phyloP scores from a whole-genome alignment of 1,284 basidiomycete species.

The Apiotrichum gamsii region DNA sequence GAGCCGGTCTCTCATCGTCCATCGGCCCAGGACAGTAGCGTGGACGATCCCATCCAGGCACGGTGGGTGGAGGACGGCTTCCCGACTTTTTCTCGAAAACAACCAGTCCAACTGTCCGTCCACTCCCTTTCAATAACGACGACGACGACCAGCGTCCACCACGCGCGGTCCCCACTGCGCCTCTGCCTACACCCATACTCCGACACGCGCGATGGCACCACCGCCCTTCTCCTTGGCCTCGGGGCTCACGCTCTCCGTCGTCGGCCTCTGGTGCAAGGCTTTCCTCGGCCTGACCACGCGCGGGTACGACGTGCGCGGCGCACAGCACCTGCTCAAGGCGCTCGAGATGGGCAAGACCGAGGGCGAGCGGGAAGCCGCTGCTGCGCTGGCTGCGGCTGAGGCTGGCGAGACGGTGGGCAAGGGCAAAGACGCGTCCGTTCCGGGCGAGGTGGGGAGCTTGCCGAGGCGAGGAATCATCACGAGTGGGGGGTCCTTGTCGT shows the following conservation, averaged over 20 bases:
- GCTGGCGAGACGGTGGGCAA: not conserved
- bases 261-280: constrained; percentile 69
- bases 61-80: no score
- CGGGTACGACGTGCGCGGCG: constrained; percentile 60
- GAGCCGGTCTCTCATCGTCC: no score
- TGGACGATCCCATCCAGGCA: no score
- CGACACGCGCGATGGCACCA: constrained; percentile 1
- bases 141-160: no score
- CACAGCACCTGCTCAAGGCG: constrained; percentile 59
- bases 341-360: constrained; percentile 45
- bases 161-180: no score
- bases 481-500: no score
- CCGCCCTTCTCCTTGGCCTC: constrained; percentile 28
- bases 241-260: constrained; percentile 31
- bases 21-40: no score
- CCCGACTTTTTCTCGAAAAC: no score
- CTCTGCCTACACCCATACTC: no score
- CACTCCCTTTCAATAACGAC: no score
- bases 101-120: no score
- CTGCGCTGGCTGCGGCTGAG: constrained; percentile 1
- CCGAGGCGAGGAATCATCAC: constrained; percentile 68
- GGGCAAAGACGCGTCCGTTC: not conserved
- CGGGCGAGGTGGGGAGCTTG: constrained; percentile 5
- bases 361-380: not conserved
- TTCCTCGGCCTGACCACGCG: constrained; percentile 63